phyloP scores from a whole-genome alignment of 164 flowering plant species.

The Vitis labrusca region DNA sequence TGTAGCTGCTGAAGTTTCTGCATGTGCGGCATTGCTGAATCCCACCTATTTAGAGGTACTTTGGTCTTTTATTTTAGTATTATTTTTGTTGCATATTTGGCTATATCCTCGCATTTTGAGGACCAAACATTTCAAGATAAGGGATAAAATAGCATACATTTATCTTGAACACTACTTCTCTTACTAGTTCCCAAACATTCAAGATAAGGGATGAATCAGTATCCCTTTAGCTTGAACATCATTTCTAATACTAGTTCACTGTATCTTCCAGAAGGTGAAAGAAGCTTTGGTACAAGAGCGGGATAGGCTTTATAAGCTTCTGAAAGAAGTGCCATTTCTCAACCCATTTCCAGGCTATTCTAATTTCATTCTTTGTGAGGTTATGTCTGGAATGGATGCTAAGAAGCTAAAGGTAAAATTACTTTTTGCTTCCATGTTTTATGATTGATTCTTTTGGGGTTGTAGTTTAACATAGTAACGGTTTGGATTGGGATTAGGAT shows the following conservation, averaged over 20 bases:
- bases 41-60: constrained; percentile 82
- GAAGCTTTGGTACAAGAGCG: constrained; percentile 79
- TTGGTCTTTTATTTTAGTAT: not conserved
- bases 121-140: too few species aligned
- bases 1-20: constrained; percentile 97
- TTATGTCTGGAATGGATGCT: constrained; percentile 77
- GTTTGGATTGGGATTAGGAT: too few species aligned
- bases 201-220: not conserved
- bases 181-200: too few species aligned
- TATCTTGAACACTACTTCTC: too few species aligned
- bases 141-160: too few species aligned
- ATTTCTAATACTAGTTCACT: constrained; percentile 15
- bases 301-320: constrained; percentile 68
- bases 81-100: not conserved
- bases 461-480: too few species aligned
- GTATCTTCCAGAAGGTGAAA: constrained; percentile 70
- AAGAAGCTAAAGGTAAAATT: constrained; percentile 85
- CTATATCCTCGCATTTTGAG: not conserved
- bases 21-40: constrained; percentile 92
- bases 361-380: constrained; percentile 95
- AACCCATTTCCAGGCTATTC: constrained; percentile 90
- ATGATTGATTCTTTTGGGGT: too few species aligned
- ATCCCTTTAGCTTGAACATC: not conserved
- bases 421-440: not conserved
- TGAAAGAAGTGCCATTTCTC: constrained; percentile 76